Evolutionary conservation across 768 basidiomycete species (phyloP).

Genomic region (Crepidotus variabilis): DNA sequence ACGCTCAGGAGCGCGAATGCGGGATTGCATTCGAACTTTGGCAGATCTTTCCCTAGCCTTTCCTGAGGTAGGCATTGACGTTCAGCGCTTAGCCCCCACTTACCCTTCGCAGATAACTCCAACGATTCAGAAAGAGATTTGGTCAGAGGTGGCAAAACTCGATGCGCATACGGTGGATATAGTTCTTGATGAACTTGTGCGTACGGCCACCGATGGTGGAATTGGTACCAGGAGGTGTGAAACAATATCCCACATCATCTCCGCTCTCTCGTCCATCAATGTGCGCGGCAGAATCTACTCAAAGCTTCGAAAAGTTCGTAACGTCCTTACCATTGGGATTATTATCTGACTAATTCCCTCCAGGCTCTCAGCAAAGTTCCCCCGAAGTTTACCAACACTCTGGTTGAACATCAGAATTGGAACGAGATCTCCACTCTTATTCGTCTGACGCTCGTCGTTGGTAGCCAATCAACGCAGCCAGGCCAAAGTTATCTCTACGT

Average conservation of each 20-base stretch:
- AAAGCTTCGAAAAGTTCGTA: constrained; percentile 65
- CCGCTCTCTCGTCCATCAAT: constrained; percentile 69
- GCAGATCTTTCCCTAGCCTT: constrained; percentile 72
- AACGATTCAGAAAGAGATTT: constrained; percentile 69
- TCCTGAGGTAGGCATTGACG: constrained; percentile 49
- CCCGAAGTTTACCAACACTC: constrained; percentile 53
- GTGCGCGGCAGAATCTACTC: constrained; percentile 77
- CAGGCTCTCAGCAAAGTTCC: constrained; percentile 75
- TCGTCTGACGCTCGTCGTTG: constrained; percentile 69
- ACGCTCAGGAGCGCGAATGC: constrained; percentile 67
- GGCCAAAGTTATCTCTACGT: constrained; percentile 74
- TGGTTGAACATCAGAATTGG: constrained; percentile 74
- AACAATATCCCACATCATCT: constrained; percentile 68
- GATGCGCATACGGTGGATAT: constrained; percentile 67
- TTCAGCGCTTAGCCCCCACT: background rate
- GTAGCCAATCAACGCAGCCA: constrained; percentile 60
- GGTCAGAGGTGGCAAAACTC: constrained; percentile 71
- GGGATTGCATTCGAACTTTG: constrained; percentile 78
- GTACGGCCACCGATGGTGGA: constrained; percentile 81
- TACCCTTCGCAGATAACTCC: constrained; percentile 47
- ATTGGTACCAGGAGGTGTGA: constrained; percentile 74
- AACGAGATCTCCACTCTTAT: constrained; percentile 77
- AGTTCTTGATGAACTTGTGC: constrained; percentile 75
- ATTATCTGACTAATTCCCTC: background rate
- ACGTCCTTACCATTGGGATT: background rate